Evolutionary conservation across 371 early-diverging fungal species (phyloP).

Genomic region (Encephalitozoon cuniculi): DNA sequence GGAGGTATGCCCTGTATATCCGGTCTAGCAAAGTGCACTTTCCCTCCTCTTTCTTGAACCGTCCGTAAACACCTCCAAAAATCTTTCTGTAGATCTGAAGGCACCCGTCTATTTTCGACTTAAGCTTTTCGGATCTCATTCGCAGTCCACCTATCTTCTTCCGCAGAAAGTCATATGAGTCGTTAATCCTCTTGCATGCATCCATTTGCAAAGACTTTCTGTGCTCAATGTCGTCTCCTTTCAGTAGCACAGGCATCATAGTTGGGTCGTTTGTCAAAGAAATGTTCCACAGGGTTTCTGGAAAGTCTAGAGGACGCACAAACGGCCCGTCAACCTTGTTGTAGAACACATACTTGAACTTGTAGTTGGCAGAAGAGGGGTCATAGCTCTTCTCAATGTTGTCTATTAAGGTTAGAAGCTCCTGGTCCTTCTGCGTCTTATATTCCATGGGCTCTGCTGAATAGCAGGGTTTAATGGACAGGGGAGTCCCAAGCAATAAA

Average conservation of each 20-base stretch:
- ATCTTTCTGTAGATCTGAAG: slow-evolving; percentile 25
- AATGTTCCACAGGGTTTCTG: slow-evolving; percentile 44
- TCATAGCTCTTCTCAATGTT: slow-evolving; percentile 55
- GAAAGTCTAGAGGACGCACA: slow-evolving; percentile 31
- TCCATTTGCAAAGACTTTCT: slow-evolving; percentile 40
- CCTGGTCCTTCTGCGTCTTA: slow-evolving; percentile 37
- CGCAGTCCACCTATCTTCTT: slow-evolving; percentile 31
- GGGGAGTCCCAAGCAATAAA: background rate
- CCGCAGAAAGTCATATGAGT: slow-evolving; percentile 14
- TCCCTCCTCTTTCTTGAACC: slow-evolving; percentile 5
- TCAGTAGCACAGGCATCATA: slow-evolving; percentile 47
- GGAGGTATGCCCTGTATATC: slow-evolving; percentile 6
- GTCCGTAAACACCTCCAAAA: slow-evolving; percentile 21
- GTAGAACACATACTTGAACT: slow-evolving; percentile 60
- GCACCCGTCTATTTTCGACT: slow-evolving; percentile 6
- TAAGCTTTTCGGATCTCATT: slow-evolving; percentile 13
- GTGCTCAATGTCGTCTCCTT: slow-evolving; percentile 36
- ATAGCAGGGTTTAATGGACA: background rate
- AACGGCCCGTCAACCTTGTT: slow-evolving; percentile 49
- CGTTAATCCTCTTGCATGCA: slow-evolving; percentile 20
- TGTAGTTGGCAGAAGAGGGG: slow-evolving; percentile 48
- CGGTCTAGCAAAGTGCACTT: slow-evolving; percentile 17
- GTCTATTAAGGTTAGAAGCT: slow-evolving; percentile 37
- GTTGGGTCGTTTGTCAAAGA: slow-evolving; percentile 17
- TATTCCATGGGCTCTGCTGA: slow-evolving; percentile 17